Base-by-base conservation (phyloP, 2,329 filamentous ascomycete genomes). In the Phialophora chinensis region DNA sequence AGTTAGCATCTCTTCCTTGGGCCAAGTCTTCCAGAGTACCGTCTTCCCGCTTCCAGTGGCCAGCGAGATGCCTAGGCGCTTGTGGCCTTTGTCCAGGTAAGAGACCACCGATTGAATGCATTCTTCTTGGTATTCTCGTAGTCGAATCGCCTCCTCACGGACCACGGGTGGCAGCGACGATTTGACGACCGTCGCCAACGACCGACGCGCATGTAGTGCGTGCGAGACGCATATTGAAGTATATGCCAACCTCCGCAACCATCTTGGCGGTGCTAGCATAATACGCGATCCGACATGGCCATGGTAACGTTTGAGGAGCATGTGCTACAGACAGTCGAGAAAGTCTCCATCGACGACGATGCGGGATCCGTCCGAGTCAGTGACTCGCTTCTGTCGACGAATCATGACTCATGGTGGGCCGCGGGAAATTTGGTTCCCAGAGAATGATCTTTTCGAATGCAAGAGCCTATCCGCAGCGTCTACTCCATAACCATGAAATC, bases 21-120 rank as follows among this genome's bases (percentile, higher is more conserved):
- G 2, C 8, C 5, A 1, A 56, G 29, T 25, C 44, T 23, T 7
- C 1, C 6, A 33, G 73, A 84, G 67, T 78, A 91, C 92, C 7
- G 93, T 97, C 78, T 97, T 97, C 5, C 93, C 93, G 69, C 91
- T 88, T 0, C 93, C 93, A 3, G 93, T 97, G 2, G 93, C 93
- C 42, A 97, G 78, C 0, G 93, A 97, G 4, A 97, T 86, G 0
- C 93, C 93, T 1, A 97, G 80, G 6, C 93, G 86, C 74, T 91
- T 93, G 71, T 93, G 87, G 0, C 93, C 93, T 38, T 86, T 79
- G 2, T 85, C 77, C 0, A 96, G 77, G 63, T 92, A 87, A 1
- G 84, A 79, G 1, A 96, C 79, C 2, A 97, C 91, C 0, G 92
- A 88, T 74, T 91, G 87, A 67, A 97, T 96, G 75, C 92, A 96